Evolutionary conservation across 257 asterid species (phyloP).

Genomic region (Solanum etuberosum): DNA sequence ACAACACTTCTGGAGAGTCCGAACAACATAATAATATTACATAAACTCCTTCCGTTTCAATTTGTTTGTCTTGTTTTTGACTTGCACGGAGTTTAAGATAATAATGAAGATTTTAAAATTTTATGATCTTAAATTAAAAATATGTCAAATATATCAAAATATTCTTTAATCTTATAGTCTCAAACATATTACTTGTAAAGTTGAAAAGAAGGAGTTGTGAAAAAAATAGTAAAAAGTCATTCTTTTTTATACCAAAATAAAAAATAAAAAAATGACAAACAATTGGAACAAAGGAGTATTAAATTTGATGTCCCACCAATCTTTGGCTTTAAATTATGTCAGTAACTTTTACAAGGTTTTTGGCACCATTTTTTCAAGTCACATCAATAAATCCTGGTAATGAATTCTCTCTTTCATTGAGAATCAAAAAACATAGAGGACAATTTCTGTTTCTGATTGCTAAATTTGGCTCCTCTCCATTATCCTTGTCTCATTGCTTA

Average conservation of each 20-base stretch:
- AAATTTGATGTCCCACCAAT: not conserved
- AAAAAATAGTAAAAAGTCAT: too few relatives aligned
- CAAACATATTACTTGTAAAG: too few relatives aligned
- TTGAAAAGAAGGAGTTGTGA: too few relatives aligned
- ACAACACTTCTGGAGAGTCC: too few relatives aligned
- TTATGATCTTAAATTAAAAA: not conserved
- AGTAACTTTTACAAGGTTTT: not conserved
- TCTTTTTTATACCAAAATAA: too few relatives aligned
- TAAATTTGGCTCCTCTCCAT: not conserved
- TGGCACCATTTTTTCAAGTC: not conserved
- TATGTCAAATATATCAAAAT: not conserved
- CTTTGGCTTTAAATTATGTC: not conserved
- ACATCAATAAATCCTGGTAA: not conserved
- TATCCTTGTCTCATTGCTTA: not conserved
- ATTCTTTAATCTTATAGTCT: too few relatives aligned
- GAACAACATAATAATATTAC: not conserved
- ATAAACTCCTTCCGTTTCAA: not conserved
- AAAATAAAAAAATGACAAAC: not conserved
- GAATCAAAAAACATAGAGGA: not conserved
- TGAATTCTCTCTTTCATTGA: not conserved
- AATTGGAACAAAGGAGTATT: not conserved
- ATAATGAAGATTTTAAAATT: not conserved
- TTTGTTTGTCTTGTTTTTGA: too few relatives aligned
- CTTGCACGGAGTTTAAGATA: not conserved
- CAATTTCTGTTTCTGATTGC: not conserved